Evolutionary conservation across 192 early-diverging fungal species (phyloP), one percentile per base, ranked within the genome.

Genomic region (Coemansia nantahalensis): DNA sequence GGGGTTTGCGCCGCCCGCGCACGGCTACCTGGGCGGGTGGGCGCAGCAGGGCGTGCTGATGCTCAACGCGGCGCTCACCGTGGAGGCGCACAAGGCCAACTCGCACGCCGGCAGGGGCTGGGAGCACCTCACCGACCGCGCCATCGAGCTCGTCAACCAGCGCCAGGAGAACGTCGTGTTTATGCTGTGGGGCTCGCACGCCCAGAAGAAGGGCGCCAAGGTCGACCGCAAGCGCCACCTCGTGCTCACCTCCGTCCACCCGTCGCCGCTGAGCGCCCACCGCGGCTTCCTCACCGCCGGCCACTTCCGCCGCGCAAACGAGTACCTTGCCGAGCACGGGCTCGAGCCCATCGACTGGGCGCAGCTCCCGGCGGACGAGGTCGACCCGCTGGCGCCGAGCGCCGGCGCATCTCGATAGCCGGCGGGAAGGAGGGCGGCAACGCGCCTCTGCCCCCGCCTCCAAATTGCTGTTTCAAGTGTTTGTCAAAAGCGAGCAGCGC

Each of bases 141-240:
- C 94, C 17, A 78, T 98, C 32, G 54, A 77, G 17, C 77, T 89
- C 42, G 53, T 98, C 39, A 87, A 85, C 57, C 63, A 79, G 7
- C 66, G 80, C 28, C 63, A 70, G 3, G 40, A 33, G 1, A 65
- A 84, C 38, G 78, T 93, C 8, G 95, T 98, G 38, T 98, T 98
- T 75, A 84, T 98, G 70, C 79, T 97, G 19, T 98, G 95, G 94
- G 95, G 95, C 17, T 58, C 74, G 18, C 84, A 87, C 58, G 92
- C 93, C 19, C 90, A 92, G 63, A 92, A 92, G 76, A 91, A 92
- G 48, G 89, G 88, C 13, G 56, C 71, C 1, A 51, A 46, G 7
- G 83, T 97, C 28, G 83, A 95, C 31, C 31, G 31, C 46, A 82
- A 78, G 57, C 81, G 80, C 51, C 94, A 98, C 61, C 58, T 90